phyloP scores from a whole-genome alignment of 2,329 filamentous ascomycete species.

The Penicillium occitanis region DNA sequence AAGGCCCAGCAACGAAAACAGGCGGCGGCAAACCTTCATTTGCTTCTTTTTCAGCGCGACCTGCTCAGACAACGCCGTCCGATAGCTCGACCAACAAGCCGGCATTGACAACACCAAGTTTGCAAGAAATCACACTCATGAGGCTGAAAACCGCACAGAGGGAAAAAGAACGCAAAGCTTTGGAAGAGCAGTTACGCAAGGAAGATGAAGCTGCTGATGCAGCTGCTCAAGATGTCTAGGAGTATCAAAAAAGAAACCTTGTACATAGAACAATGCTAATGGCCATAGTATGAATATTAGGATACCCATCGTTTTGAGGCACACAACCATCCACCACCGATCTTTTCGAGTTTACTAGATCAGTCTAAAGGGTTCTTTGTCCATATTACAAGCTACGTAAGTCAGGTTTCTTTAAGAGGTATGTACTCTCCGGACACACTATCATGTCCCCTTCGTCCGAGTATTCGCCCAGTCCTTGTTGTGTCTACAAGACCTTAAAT shows the following conservation, averaged over 20 bases:
- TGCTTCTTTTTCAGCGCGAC: slow-evolving; percentile 14
- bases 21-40: slow-evolving; percentile 20
- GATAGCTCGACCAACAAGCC: slow-evolving; percentile 19
- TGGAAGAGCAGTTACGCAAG: slow-evolving; percentile 55
- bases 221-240: slow-evolving; percentile 25
- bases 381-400: neutral
- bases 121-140: slow-evolving; percentile 55
- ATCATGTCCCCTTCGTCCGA: neutral
- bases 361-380: neutral
- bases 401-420: neutral
- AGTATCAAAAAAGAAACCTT: neutral
- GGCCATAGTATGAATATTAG: neutral
- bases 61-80: slow-evolving; percentile 1
- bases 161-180: slow-evolving; percentile 52
- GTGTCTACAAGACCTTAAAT: neutral
- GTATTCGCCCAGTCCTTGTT: neutral
- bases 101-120: slow-evolving; percentile 36
- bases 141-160: slow-evolving; percentile 58
- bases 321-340: neutral
- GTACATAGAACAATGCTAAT: slow-evolving; percentile 10
- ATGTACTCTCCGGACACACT: neutral
- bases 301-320: slow-evolving; percentile 15
- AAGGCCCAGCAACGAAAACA: slow-evolving; percentile 24
- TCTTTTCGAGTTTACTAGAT: neutral
- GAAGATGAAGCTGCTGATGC: slow-evolving; percentile 49